Percentiles rank a stretch among this genome's conserved stretches.
Conservation (phyloP, 2,329 filamentous ascomycete species). For the Endothia cerciana region DNA sequence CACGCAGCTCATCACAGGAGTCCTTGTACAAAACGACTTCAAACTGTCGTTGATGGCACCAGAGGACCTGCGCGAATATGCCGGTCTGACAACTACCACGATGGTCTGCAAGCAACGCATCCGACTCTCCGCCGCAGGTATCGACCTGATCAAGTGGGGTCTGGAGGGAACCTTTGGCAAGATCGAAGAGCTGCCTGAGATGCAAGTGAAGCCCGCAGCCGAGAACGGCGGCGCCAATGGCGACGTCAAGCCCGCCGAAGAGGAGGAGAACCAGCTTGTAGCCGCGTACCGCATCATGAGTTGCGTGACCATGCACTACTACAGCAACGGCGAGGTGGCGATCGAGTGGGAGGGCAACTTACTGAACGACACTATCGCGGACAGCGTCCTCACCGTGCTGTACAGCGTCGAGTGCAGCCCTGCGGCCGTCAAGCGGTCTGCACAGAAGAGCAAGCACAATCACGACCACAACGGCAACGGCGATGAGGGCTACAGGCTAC, state of each 20-base stretch:
- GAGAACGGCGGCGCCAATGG: constrained; percentile 40
- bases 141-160: constrained; percentile 92
- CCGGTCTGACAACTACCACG: constrained; percentile 93
- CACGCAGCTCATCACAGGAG: constrained; percentile 74
- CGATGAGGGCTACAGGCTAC: constrained; percentile 49
- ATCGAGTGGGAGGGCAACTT: constrained; percentile 98
- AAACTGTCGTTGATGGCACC: constrained; percentile 97
- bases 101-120: constrained; percentile 92
- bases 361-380: constrained; percentile 97
- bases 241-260: constrained; percentile 53
- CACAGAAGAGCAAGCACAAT: constrained; percentile 36
- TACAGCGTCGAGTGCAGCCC: constrained; percentile 92
- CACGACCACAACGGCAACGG: constrained; percentile 37
- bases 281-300: constrained; percentile 81
- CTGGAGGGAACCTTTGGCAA: constrained; percentile 92
- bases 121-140: constrained; percentile 82
- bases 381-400: constrained; percentile 91
- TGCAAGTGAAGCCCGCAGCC: constrained; percentile 42
- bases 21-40: constrained; percentile 96
- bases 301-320: constrained; percentile 81
- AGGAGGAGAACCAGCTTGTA: constrained; percentile 61
- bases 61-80: constrained; percentile 93
- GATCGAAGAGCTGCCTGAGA: constrained; percentile 70
- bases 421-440: constrained; percentile 86
- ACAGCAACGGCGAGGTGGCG: constrained; percentile 77